A percentile compares a stretch with the other conserved stretches of the same genome.
These are phyloP conservation scores for Beta lomatogona DNA, from an alignment of 179 eudicot species.

Conservation along the genomic window DNA sequence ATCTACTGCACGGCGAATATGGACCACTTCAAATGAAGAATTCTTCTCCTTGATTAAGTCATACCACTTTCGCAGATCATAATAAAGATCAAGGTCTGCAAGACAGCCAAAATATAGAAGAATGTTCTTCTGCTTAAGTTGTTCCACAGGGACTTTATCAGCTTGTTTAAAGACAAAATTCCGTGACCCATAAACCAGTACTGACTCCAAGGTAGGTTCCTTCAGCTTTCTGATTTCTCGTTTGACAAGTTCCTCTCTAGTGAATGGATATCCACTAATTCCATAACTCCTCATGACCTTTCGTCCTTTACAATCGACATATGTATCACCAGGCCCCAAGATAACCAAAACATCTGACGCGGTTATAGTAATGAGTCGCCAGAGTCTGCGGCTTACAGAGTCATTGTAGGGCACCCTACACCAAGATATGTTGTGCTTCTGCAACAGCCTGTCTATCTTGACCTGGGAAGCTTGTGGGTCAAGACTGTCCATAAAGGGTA, in stretches of 20 bases:
- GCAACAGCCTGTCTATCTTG: neutral
- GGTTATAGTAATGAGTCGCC: neutral
- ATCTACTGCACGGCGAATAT: neutral
- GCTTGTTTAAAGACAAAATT: neutral
- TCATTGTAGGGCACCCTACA: conserved; percentile 3
- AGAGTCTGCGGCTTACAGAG: neutral
- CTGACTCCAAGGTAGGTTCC: conserved; percentile 13
- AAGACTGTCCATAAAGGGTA: neutral
- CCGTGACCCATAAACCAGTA: neutral
- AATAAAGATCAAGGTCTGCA: neutral
- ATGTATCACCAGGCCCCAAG: neutral
- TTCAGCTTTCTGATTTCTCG: neutral
- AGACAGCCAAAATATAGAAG: neutral
- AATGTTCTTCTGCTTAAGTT: neutral
- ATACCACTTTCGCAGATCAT: neutral
- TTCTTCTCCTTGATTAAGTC: neutral
- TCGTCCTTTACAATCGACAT: neutral
- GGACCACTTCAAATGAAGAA: neutral
- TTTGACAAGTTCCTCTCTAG: neutral
- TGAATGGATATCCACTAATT: neutral
- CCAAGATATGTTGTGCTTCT: conserved; percentile 10
- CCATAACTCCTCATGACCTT: neutral
- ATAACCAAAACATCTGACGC: neutral
- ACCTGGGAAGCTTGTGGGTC: neutral
- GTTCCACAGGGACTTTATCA: neutral